These are phyloP conservation scores for Cucumis cinereus DNA, from an alignment of 306 rosid species.

Conservation along the genomic window DNA sequence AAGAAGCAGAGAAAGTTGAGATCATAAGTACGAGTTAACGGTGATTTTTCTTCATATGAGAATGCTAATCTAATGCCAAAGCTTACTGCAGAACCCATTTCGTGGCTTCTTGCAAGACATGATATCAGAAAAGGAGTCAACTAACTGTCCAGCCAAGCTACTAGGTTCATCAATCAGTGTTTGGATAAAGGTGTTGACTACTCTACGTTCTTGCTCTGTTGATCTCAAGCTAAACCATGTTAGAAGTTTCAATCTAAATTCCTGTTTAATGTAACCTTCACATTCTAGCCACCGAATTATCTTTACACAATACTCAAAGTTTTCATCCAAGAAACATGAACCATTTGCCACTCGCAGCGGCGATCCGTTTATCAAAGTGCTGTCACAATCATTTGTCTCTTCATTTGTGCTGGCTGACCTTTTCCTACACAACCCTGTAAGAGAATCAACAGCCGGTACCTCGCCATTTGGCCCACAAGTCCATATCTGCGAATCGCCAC, in stretches of 20 bases:
- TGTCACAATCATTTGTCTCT: conserved; percentile 87
- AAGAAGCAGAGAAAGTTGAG: conserved; percentile 7
- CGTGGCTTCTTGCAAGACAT: conserved; percentile 77
- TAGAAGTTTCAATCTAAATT: conserved; percentile 85
- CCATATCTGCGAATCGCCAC: conserved; percentile 91
- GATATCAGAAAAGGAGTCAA: conserved; percentile 85
- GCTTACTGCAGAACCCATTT: conserved; percentile 67
- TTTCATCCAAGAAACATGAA: conserved; percentile 74
- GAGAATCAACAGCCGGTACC: conserved; percentile 87
- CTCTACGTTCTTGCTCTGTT: conserved; percentile 96
- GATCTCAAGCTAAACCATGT: conserved; percentile 99
- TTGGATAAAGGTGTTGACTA: conserved; percentile 93
- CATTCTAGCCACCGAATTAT: conserved; percentile 98
- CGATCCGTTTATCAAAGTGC: conserved; percentile 84
- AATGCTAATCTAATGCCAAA: conserved; percentile 36
- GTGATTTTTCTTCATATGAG: conserved; percentile 7
- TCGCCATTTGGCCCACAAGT: conserved; percentile 45
- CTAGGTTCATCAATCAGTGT: conserved; percentile 88
- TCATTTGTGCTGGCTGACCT: conserved; percentile 53
- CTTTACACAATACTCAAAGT: conserved; percentile 94
- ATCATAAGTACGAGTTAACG: conserved; percentile 15
- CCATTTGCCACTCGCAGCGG: conserved; percentile 47
- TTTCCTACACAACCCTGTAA: conserved; percentile 53
- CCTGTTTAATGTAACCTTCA: conserved; percentile 81
- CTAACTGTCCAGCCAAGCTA: conserved; percentile 96